Percentiles rank a stretch among this genome's conserved stretches.
Conservation (phyloP, 345 rosid species). For the Gossypium australe region DNA sequence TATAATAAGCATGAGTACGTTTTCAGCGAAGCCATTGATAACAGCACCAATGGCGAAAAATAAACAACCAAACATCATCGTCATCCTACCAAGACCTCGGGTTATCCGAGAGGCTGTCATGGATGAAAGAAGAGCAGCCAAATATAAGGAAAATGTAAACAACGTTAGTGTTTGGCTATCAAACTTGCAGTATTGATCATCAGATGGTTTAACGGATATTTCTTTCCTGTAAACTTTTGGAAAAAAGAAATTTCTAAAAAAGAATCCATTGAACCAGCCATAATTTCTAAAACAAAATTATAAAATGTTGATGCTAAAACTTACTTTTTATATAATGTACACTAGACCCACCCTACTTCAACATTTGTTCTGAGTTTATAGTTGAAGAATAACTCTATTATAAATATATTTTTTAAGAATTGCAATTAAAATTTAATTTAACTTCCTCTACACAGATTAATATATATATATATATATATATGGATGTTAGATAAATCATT, state of each 20-base stretch:
- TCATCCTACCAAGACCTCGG: conserved; percentile 53
- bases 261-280: conserved; percentile 30
- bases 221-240: conserved; percentile 57
- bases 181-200: conserved; percentile 71
- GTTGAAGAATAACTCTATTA: no score
- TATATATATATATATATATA: no score
- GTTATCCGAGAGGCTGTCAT: conserved; percentile 70
- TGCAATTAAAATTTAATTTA: no score
- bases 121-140: conserved; percentile 40
- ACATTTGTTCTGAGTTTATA: no score
- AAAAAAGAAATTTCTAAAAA: conserved; percentile 69
- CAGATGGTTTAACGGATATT: conserved; percentile 19
- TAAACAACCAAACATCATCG: conserved; percentile 83
- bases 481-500: no score
- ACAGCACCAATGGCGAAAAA: conserved; percentile 77
- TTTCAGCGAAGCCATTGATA: conserved; percentile 62
- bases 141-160: conserved; percentile 89
- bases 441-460: no score
- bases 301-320: no score
- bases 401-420: no score
- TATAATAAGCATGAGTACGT: conserved; percentile 72
- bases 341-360: no score
- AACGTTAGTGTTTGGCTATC: conserved; percentile 63
- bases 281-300: neutral
- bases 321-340: no score